Evolutionary conservation across 768 basidiomycete genomes (phyloP).

Genomic region (Obba rivulosa): DNA sequence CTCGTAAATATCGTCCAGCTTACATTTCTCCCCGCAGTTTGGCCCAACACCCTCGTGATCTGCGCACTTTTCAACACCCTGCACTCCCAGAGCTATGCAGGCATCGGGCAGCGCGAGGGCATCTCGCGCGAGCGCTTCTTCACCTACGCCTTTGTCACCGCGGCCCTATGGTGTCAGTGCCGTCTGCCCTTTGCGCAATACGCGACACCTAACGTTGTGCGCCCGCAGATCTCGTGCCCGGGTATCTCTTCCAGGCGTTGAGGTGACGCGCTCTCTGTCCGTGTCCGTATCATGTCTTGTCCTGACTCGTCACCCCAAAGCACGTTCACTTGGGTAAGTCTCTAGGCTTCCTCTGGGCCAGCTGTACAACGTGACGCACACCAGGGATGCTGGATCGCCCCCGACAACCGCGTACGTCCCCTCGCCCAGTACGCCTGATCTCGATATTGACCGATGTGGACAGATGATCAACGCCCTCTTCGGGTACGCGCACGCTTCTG

Average conservation of each 20-base stretch:
- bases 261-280: slow-evolving; percentile 28
- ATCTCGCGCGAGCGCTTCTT: slow-evolving; percentile 59
- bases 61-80: slow-evolving; percentile 74
- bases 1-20: too few species aligned
- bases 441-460: not conserved
- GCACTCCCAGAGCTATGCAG: slow-evolving; percentile 55
- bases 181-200: not conserved
- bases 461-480: slow-evolving; percentile 56
- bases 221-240: slow-evolving; percentile 48
- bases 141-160: slow-evolving; percentile 43
- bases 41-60: slow-evolving; percentile 66
- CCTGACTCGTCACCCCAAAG: slow-evolving; percentile 17
- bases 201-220: not conserved
- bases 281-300: not conserved
- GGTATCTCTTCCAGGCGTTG: slow-evolving; percentile 50
- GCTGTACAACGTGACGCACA: not conserved
- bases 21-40: slow-evolving; percentile 45
- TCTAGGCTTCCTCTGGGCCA: not conserved
- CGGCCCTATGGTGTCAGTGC: slow-evolving; percentile 33
- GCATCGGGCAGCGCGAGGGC: slow-evolving; percentile 48
- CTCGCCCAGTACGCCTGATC: not conserved
- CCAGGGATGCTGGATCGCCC: slow-evolving; percentile 63
- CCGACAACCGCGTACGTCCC: slow-evolving; percentile 40
- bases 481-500: too few species aligned
- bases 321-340: slow-evolving; percentile 44